Conservation (phyloP, 805 yeast genomes). For the Suhomyces vadensis region DNA sequence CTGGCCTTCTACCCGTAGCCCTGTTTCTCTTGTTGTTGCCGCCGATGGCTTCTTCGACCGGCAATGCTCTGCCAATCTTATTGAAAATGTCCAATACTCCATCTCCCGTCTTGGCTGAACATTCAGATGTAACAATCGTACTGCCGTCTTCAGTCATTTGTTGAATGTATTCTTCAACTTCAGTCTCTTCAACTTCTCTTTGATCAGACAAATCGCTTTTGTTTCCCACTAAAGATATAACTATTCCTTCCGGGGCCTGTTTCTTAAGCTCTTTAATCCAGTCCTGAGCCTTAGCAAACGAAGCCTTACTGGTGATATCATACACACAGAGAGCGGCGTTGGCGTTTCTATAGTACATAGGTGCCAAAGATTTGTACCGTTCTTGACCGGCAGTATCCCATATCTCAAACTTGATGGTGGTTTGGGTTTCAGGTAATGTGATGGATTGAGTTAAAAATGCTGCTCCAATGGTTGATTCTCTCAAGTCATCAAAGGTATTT, state of each 20-base stretch:
- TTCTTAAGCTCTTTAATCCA: constrained; percentile 81
- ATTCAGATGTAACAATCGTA: constrained; percentile 35
- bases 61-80: constrained; percentile 42
- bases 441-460: constrained; percentile 75
- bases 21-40: constrained; percentile 26
- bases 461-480: constrained; percentile 84
- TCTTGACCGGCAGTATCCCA: constrained; percentile 93
- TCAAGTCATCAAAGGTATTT: constrained; percentile 68
- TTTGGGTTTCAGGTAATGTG: constrained; percentile 49
- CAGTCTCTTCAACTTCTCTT: constrained; percentile 42
- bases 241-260: constrained; percentile 73
- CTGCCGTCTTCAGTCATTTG: constrained; percentile 48
- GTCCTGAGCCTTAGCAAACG: constrained; percentile 67
- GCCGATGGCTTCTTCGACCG: constrained; percentile 38
- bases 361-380: constrained; percentile 72
- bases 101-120: constrained; percentile 47
- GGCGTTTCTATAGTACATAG: constrained; percentile 81
- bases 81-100: constrained; percentile 44
- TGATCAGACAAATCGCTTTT: constrained; percentile 57
- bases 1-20: constrained; percentile 28
- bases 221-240: constrained; percentile 84
- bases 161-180: constrained; percentile 50
- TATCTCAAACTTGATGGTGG: constrained; percentile 68
- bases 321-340: constrained; percentile 79
- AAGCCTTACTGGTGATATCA: constrained; percentile 68